These are phyloP conservation scores for Rhynchospora breviuscula DNA, from an alignment of 176 grass and related monocot species.

Conservation along the genomic window DNA sequence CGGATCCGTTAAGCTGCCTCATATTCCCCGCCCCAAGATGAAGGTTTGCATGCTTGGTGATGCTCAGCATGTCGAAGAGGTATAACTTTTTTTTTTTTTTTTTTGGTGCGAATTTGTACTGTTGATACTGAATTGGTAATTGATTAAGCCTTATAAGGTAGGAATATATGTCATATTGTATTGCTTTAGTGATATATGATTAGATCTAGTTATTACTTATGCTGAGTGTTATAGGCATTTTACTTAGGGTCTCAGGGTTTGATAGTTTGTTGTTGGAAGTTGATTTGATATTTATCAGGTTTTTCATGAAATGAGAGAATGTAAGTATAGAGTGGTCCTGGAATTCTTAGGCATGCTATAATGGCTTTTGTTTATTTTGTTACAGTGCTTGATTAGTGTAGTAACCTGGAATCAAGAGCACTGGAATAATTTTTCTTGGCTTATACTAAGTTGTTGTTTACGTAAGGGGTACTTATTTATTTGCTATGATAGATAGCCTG, in stretches of 20 bases:
- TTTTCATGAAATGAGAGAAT: neutral
- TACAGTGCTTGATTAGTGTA: neutral
- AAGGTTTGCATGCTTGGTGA: constrained; percentile 85
- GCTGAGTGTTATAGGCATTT: neutral
- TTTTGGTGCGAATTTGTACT: neutral
- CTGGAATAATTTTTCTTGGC: neutral
- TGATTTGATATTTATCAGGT: neutral
- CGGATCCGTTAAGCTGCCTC: constrained; percentile 60
- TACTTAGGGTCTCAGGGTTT: too few relatives aligned
- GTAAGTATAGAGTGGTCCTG: neutral
- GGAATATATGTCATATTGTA: too few relatives aligned
- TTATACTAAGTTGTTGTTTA: neutral
- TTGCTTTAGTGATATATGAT: neutral
- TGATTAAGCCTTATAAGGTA: too few relatives aligned
- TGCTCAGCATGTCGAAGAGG: constrained; percentile 62
- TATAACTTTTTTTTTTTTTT: neutral
- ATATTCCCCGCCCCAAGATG: constrained; percentile 65
- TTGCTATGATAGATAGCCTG: neutral
- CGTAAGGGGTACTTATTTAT: neutral
- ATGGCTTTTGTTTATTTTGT: neutral
- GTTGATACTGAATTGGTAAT: neutral
- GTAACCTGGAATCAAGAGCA: neutral
- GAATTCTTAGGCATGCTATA: neutral
- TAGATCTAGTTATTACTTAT: neutral
- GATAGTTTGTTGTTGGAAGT: neutral